These are phyloP conservation scores for Cladorrhinum samala DNA, from an alignment of 495 filamentous ascomycete genomes.

Conservation along the genomic window DNA sequence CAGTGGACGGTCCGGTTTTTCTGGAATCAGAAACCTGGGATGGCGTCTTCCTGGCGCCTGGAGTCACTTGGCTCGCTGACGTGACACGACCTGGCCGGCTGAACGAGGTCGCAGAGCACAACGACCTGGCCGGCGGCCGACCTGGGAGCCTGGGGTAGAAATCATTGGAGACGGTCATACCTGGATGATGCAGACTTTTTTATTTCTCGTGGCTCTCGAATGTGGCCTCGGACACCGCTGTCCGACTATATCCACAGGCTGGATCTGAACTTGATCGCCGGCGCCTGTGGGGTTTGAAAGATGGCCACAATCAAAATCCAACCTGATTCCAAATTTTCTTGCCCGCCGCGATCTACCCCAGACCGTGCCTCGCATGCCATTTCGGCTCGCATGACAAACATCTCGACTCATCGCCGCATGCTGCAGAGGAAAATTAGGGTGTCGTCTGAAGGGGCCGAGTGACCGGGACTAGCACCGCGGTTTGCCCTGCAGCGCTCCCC, in stretches of 20 bases:
- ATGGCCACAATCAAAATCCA: too few species aligned
- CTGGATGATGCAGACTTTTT: too few species aligned
- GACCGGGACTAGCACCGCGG: conserved; percentile 20
- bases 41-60: not conserved
- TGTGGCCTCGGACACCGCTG: not conserved
- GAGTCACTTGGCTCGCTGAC: conserved; percentile 11
- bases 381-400: conserved; percentile 1
- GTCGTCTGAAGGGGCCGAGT: conserved; percentile 19
- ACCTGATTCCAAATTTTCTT: too few species aligned
- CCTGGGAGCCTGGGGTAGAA: not conserved
- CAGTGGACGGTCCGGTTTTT: conserved; percentile 5
- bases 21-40: conserved; percentile 19
- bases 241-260: too few species aligned
- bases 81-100: conserved; percentile 8
- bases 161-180: not conserved
- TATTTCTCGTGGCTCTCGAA: not conserved
- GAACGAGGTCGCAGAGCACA: conserved; percentile 1
- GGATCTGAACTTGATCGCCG: not conserved
- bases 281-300: too few species aligned
- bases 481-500: not conserved
- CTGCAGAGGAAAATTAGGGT: conserved; percentile 11
- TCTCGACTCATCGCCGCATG: conserved; percentile 10
- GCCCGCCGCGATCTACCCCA: too few species aligned
- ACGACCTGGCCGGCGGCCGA: not conserved
- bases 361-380: not conserved